Evolutionary conservation across 805 yeast species (phyloP).

Genomic region (Wickerhamiella qilinensis): DNA sequence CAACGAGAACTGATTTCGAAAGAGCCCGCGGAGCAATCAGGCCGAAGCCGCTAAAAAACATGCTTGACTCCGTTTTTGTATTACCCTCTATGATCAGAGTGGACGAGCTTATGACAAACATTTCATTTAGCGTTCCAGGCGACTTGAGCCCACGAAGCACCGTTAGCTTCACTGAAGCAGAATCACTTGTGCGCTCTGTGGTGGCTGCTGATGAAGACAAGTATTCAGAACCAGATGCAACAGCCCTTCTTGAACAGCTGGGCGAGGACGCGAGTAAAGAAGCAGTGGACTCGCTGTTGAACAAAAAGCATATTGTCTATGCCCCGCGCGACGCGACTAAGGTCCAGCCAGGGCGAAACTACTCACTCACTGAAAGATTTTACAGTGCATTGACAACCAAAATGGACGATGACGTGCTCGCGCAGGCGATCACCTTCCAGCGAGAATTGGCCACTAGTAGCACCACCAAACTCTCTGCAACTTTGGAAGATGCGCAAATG

Average conservation of each 20-base stretch:
- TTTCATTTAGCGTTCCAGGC: slow-evolving; percentile 18
- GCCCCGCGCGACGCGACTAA: slow-evolving; percentile 17
- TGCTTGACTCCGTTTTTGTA: slow-evolving; percentile 29
- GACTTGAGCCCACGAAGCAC: neutral
- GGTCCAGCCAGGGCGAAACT: slow-evolving; percentile 31
- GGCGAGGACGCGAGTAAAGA: slow-evolving; percentile 32
- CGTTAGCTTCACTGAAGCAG: slow-evolving; percentile 16
- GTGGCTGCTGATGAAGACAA: slow-evolving; percentile 36
- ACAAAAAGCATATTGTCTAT: slow-evolving; percentile 27
- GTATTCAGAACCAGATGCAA: slow-evolving; percentile 33
- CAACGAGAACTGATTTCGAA: slow-evolving; percentile 28
- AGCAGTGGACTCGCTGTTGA: slow-evolving; percentile 35
- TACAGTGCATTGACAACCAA: slow-evolving; percentile 26
- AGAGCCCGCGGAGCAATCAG: slow-evolving; percentile 30
- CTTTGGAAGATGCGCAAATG: slow-evolving; percentile 45
- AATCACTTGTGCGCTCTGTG: slow-evolving; percentile 26
- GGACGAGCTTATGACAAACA: slow-evolving; percentile 34
- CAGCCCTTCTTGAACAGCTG: slow-evolving; percentile 28
- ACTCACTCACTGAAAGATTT: slow-evolving; percentile 40
- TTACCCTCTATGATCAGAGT: slow-evolving; percentile 57
- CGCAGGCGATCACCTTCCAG: slow-evolving; percentile 31
- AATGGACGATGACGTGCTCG: slow-evolving; percentile 27
- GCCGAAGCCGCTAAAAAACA: slow-evolving; percentile 16
- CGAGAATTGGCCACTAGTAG: slow-evolving; percentile 25
- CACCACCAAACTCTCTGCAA: slow-evolving; percentile 28